Conservation (phyloP, 2,329 filamentous ascomycete species). For the Thelonectria rubi region DNA sequence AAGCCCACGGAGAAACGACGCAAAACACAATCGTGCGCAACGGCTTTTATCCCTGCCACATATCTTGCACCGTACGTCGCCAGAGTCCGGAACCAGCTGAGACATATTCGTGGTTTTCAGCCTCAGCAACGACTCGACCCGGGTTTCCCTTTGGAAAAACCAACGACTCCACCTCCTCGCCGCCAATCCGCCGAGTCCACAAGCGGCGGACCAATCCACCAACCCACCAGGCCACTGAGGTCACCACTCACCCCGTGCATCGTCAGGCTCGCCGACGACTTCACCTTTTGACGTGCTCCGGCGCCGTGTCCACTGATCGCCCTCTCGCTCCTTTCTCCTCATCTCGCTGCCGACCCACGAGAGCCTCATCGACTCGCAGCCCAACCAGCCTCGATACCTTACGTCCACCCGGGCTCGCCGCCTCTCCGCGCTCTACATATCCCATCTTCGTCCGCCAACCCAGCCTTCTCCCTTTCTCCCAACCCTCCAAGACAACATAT, state of each 20-base stretch:
- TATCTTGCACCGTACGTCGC: neutral
- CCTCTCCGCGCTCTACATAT: neutral
- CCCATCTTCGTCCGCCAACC: conserved; percentile 1
- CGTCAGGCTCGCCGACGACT: conserved; percentile 10
- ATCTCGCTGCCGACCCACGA: neutral
- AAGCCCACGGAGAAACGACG: conserved; percentile 9
- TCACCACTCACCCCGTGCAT: conserved; percentile 22
- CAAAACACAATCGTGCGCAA: conserved; percentile 6
- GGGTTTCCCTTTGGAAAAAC: conserved; percentile 3
- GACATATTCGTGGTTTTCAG: neutral
- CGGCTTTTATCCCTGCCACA: conserved; percentile 1
- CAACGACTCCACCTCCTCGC: conserved; percentile 24
- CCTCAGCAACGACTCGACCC: neutral
- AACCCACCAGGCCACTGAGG: conserved; percentile 14
- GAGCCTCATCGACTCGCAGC: conserved; percentile 18
- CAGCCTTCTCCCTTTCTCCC: neutral
- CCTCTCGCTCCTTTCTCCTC: neutral
- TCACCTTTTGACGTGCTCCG: conserved; percentile 13
- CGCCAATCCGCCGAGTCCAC: conserved; percentile 23
- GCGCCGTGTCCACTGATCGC: conserved; percentile 2
- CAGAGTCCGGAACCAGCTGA: neutral
- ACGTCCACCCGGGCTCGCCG: neutral
- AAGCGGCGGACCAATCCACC: conserved; percentile 6
- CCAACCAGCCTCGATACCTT: neutral
- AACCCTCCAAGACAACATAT: conserved; percentile 18